Conservation (phyloP, 306 rosid species). For the Sophora flavescens region DNA sequence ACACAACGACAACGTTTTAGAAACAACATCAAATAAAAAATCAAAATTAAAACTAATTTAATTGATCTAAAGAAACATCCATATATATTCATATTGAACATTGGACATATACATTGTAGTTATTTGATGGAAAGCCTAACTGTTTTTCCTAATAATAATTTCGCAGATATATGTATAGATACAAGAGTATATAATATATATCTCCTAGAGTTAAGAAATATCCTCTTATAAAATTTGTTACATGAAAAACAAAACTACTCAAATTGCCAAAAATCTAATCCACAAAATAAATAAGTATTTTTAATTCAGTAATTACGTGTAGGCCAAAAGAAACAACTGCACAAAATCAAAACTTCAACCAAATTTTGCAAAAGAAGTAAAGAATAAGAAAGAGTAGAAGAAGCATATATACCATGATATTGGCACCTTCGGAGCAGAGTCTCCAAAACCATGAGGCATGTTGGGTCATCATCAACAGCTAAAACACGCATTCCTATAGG, state of each 20-base stretch:
- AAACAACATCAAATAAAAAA: background rate
- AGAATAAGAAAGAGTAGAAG: background rate
- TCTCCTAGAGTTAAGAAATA: background rate
- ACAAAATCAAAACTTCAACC: conserved; percentile 33
- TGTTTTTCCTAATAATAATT: background rate
- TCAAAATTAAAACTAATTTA: background rate
- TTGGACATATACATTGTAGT: background rate
- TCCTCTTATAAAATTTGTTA: conserved; percentile 9
- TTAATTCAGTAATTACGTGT: background rate
- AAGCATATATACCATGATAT: conserved; percentile 78
- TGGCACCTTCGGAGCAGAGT: conserved; percentile 79
- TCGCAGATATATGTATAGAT: background rate
- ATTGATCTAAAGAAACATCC: background rate
- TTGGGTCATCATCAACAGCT: conserved; percentile 93
- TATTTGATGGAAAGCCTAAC: background rate
- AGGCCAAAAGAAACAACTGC: background rate
- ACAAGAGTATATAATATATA: background rate
- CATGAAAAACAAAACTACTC: conserved; percentile 19
- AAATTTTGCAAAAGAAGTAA: background rate
- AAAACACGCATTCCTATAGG: conserved; percentile 96
- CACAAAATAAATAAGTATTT: no score
- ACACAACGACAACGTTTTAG: background rate
- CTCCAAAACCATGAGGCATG: conserved; percentile 79
- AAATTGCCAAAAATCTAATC: background rate
- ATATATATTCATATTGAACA: no score